phyloP scores from a whole-genome alignment of 106 monocot species.

The Narthecium ossifragum region DNA sequence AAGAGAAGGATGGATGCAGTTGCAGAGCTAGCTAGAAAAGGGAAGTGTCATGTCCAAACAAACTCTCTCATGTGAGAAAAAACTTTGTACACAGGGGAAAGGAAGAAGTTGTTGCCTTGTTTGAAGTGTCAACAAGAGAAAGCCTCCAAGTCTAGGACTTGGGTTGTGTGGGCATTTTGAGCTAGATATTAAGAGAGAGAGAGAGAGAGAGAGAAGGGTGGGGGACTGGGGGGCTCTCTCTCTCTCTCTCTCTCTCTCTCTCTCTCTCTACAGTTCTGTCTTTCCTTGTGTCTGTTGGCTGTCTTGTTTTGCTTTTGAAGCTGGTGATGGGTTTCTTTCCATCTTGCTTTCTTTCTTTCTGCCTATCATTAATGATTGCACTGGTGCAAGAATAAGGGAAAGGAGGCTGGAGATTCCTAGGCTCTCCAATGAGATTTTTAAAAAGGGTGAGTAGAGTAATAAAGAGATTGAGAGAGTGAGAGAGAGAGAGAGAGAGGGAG shows the following conservation, averaged over 20 bases:
- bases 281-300: no score
- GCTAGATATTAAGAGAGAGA: neutral
- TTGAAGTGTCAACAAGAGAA: neutral
- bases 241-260: neutral
- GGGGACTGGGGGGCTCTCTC: neutral
- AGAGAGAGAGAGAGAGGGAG: neutral
- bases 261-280: neutral
- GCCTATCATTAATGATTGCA: slow-evolving; percentile 11
- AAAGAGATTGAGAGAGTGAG: neutral
- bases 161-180: slow-evolving; percentile 1
- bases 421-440: neutral
- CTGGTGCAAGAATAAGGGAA: slow-evolving; percentile 11
- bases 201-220: neutral
- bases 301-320: neutral
- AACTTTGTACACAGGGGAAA: slow-evolving; percentile 1
- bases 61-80: slow-evolving; percentile 11
- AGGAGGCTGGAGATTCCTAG: slow-evolving; percentile 17
- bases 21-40: neutral
- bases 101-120: neutral
- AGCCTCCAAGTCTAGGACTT: neutral
- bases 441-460: neutral
- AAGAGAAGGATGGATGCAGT: no score
- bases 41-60: neutral
- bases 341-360: slow-evolving; percentile 4
- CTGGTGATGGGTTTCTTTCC: slow-evolving; percentile 4